Percentiles rank a stretch among this genome's conserved stretches.
Evolutionary conservation across 164 flowering plant species (phyloP).

Genomic region (Dillenia turbinata): DNA sequence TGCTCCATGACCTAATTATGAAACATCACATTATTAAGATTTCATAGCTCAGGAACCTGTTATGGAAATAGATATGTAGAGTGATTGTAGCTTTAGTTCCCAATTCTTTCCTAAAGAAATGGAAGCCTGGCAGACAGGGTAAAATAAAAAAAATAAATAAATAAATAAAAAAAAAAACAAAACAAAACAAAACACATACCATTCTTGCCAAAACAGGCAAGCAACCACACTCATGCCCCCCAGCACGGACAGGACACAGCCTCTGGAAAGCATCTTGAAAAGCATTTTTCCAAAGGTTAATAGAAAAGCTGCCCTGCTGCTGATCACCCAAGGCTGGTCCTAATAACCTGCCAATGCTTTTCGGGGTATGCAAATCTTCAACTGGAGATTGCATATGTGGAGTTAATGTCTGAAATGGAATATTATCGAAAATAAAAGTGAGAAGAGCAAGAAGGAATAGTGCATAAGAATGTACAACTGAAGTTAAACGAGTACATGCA

Average conservation of each 20-base stretch:
- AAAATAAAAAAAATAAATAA: no score
- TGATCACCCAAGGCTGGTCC: conserved; percentile 81
- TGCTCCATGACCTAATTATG: conserved; percentile 84
- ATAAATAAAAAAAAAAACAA: no score
- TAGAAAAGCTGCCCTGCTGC: conserved; percentile 78
- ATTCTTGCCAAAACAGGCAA: conserved; percentile 81
- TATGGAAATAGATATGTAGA: no score
- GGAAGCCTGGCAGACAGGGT: no score
- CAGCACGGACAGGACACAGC: conserved; percentile 94
- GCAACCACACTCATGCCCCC: conserved; percentile 96
- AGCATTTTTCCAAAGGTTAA: conserved; percentile 83
- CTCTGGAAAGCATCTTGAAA: conserved; percentile 81
- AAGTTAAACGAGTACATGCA: no score
- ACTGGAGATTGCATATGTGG: conserved; percentile 89
- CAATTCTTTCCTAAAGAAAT: no score
- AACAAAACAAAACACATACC: conserved; percentile 55
- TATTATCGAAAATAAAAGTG: neutral
- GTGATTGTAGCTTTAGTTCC: no score
- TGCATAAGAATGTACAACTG: no score
- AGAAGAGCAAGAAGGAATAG: neutral
- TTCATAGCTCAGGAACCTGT: no score
- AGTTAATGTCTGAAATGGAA: conserved; percentile 61
- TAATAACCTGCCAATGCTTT: conserved; percentile 32
- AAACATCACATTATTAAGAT: neutral
- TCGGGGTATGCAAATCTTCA: conserved; percentile 26